phyloP scores from a whole-genome alignment of 768 basidiomycete species.

The Amanita muscaria region DNA sequence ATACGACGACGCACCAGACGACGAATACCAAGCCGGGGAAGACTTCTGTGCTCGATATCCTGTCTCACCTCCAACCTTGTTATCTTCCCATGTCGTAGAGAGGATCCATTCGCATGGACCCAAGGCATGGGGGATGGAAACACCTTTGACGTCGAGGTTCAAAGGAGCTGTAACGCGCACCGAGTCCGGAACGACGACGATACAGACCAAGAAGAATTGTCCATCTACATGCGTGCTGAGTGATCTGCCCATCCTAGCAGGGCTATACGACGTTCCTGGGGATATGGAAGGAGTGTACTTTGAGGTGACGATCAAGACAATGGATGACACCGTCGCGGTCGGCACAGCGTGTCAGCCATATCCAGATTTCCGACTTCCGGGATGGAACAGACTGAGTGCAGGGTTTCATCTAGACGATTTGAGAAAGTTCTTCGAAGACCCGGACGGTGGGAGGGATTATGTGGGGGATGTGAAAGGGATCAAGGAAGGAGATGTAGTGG shows the following conservation, averaged over 20 bases:
- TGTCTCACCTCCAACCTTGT: constrained; percentile 31
- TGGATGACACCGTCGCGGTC: constrained; percentile 57
- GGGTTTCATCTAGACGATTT: constrained; percentile 64
- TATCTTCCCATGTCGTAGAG: constrained; percentile 47
- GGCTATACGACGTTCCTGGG: constrained; percentile 46
- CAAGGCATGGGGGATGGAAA: constrained; percentile 45
- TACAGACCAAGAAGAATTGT: constrained; percentile 35
- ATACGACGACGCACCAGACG: constrained; percentile 46
- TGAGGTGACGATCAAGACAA: constrained; percentile 46
- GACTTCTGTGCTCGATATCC: constrained; percentile 38
- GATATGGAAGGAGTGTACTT: constrained; percentile 51
- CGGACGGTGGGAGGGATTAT: constrained; percentile 57
- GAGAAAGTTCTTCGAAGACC: constrained; percentile 65
- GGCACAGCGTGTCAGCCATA: constrained; percentile 61
- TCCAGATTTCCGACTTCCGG: constrained; percentile 56
- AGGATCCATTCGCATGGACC: constrained; percentile 38
- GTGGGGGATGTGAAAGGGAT: constrained; percentile 23
- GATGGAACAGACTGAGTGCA: constrained; percentile 62
- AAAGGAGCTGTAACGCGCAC: constrained; percentile 30
- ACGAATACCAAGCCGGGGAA: constrained; percentile 44
- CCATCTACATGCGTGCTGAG: constrained; percentile 48
- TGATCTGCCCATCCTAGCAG: constrained; percentile 50
- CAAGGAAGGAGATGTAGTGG: constrained; percentile 41
- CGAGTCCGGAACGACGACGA: constrained; percentile 24
- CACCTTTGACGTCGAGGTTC: constrained; percentile 34